phyloP scores from a whole-genome alignment of 768 basidiomycete genomes.

The Suillus weaverae region DNA sequence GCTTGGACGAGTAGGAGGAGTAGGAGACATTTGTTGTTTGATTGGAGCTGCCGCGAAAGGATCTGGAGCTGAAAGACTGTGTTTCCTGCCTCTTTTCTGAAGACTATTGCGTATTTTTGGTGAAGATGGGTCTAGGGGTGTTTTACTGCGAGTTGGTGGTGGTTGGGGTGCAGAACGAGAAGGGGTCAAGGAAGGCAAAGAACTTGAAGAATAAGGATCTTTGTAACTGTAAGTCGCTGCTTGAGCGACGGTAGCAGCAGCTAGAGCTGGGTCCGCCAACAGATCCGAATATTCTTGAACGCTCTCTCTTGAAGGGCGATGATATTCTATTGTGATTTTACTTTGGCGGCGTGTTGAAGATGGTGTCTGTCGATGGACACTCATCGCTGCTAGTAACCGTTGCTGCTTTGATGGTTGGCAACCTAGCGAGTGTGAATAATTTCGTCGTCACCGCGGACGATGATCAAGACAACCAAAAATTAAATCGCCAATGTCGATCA shows the following conservation, averaged over 20 bases:
- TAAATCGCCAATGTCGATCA: background rate
- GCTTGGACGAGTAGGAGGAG: conserved; percentile 77
- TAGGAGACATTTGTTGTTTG: conserved; percentile 36
- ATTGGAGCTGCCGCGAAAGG: conserved; percentile 49
- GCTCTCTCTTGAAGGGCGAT: conserved; percentile 71
- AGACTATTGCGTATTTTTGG: conserved; percentile 51
- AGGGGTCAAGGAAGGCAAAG: conserved; percentile 22
- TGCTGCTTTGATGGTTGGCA: conserved; percentile 5
- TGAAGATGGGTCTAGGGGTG: conserved; percentile 32
- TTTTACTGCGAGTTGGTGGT: conserved; percentile 30
- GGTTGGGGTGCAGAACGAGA: conserved; percentile 48
- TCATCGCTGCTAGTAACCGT: conserved; percentile 6
- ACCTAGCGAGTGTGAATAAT: background rate
- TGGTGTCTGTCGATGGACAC: conserved; percentile 23
- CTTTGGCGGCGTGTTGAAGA: conserved; percentile 39
- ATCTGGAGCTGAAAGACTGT: conserved; percentile 48
- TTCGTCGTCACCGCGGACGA: background rate
- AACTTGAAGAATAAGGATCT: conserved; percentile 36
- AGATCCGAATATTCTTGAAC: conserved; percentile 79
- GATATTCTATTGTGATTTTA: conserved; percentile 74
- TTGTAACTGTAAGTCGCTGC: conserved; percentile 34
- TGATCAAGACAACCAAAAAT: background rate
- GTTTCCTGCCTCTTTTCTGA: conserved; percentile 61
- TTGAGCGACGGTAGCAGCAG: conserved; percentile 50
- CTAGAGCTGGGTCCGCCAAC: conserved; percentile 56